These are phyloP conservation scores for Neostapfia colusana DNA, from an alignment of 176 grass and related monocot species.

Conservation along the genomic window DNA sequence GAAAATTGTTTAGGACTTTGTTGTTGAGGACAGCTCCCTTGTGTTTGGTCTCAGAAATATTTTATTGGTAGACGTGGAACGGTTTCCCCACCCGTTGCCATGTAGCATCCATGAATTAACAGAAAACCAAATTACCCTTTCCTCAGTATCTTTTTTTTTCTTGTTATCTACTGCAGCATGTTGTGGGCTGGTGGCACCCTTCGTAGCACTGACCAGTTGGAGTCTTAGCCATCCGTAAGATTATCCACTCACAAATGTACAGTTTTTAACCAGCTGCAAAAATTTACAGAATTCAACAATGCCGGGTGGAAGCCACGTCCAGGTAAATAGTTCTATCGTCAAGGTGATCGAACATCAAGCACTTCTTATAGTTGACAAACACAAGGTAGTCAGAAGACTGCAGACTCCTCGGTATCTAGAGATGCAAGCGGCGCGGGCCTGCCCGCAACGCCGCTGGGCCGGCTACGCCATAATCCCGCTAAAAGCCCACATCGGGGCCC, in stretches of 20 bases:
- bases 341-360: too few relatives aligned
- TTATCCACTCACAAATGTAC: not conserved
- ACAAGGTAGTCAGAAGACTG: too few relatives aligned
- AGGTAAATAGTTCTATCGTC: too few relatives aligned
- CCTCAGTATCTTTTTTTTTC: not conserved
- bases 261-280: not conserved
- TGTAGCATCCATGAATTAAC: slow-evolving; percentile 1
- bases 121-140: not conserved
- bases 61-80: slow-evolving; percentile 21
- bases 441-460: too few relatives aligned
- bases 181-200: not conserved
- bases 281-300: not conserved
- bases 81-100: slow-evolving; percentile 19
- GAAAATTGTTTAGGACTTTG: not conserved
- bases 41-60: slow-evolving; percentile 11
- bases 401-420: too few relatives aligned
- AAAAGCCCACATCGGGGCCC: too few relatives aligned
- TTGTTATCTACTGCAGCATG: not conserved
- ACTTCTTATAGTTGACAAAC: too few relatives aligned
- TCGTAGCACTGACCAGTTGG: not conserved
- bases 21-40: slow-evolving; percentile 17
- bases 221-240: not conserved
- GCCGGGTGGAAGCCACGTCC: too few relatives aligned
- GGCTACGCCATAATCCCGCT: too few relatives aligned
- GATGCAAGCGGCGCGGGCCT: too few relatives aligned